phyloP scores from a whole-genome alignment of 1,139 yeast genomes.

The Taphrina wiesneri region DNA sequence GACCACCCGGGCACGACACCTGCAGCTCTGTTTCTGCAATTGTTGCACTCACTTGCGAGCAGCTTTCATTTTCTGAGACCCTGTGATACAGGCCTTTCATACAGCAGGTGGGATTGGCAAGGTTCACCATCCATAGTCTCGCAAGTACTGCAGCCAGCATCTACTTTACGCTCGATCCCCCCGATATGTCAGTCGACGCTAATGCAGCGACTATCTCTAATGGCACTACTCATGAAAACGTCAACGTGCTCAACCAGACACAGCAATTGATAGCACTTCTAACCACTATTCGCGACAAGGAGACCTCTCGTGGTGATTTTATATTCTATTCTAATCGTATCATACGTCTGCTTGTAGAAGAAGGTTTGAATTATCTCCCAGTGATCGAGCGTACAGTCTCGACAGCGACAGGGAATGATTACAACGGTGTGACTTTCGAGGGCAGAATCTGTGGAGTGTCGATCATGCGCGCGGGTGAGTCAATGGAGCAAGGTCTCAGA shows the following conservation, averaged over 20 bases:
- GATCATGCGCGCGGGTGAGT: slow-evolving; percentile 95
- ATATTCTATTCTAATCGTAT: slow-evolving; percentile 93
- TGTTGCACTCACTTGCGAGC: too few species aligned
- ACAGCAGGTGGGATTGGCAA: too few species aligned
- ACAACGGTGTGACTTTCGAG: slow-evolving; percentile 75
- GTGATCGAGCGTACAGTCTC: slow-evolving; percentile 65
- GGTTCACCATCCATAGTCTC: too few species aligned
- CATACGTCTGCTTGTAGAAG: slow-evolving; percentile 88
- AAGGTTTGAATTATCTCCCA: slow-evolving; percentile 84
- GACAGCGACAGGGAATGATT: slow-evolving; percentile 63
- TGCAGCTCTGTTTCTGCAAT: too few species aligned
- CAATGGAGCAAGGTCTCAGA: slow-evolving; percentile 96
- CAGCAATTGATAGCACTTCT: slow-evolving; percentile 84
- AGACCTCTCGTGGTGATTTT: slow-evolving; percentile 74
- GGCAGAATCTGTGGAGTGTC: slow-evolving; percentile 98
- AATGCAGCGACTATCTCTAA: slow-evolving; percentile 31
- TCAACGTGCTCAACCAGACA: slow-evolving; percentile 75
- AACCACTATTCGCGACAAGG: slow-evolving; percentile 81
- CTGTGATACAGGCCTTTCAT: too few species aligned
- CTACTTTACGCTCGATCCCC: background rate
- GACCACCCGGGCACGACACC: too few species aligned
- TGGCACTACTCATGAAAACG: slow-evolving; percentile 44
- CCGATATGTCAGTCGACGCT: background rate
- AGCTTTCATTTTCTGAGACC: too few species aligned
- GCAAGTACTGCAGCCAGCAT: too few species aligned